These are phyloP conservation scores for Vitis hybrid DNA, from an alignment of 177 flowering plant genomes.

Conservation along the genomic window DNA sequence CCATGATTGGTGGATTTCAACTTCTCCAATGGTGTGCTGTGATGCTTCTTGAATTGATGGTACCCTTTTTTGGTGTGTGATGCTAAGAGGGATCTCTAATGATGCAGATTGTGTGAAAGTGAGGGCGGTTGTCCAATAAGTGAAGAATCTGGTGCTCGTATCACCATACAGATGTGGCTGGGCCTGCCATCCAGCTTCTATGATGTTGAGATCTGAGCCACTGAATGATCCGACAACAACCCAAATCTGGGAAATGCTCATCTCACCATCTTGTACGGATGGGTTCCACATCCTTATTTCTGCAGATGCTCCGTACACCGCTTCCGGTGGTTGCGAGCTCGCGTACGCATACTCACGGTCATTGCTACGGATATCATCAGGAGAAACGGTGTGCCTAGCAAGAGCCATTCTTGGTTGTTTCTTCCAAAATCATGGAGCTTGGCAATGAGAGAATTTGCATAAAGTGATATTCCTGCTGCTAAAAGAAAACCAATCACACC, in stretches of 20 bases:
- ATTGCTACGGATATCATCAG: too few species aligned
- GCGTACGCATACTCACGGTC: slow-evolving; percentile 86
- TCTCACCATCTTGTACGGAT: slow-evolving; percentile 68
- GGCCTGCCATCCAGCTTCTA: slow-evolving; percentile 99
- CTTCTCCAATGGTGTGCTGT: too few species aligned
- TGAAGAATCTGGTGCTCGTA: slow-evolving; percentile 88
- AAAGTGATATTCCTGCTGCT: slow-evolving; percentile 65
- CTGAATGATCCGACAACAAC: slow-evolving; percentile 83
- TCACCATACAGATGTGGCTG: slow-evolving; percentile 99
- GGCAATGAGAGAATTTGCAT: slow-evolving; percentile 81
- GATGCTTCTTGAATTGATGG: too few species aligned
- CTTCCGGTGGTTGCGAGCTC: slow-evolving; percentile 60
- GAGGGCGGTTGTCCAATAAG: slow-evolving; percentile 70
- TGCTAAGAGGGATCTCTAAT: too few species aligned
- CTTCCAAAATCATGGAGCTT: slow-evolving; percentile 77
- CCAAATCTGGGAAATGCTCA: slow-evolving; percentile 98
- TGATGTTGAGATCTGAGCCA: slow-evolving; percentile 98
- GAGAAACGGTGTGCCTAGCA: too few species aligned
- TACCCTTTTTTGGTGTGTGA: too few species aligned
- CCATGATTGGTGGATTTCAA: too few species aligned
- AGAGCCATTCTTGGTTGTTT: too few species aligned
- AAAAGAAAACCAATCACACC: slow-evolving; percentile 66
- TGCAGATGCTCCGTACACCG: slow-evolving; percentile 91
- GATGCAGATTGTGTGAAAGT: too few species aligned
- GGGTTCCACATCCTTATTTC: slow-evolving; percentile 99